Conservation (phyloP, 1,139 yeast species). For the Magnusiomyces paraingens region DNA sequence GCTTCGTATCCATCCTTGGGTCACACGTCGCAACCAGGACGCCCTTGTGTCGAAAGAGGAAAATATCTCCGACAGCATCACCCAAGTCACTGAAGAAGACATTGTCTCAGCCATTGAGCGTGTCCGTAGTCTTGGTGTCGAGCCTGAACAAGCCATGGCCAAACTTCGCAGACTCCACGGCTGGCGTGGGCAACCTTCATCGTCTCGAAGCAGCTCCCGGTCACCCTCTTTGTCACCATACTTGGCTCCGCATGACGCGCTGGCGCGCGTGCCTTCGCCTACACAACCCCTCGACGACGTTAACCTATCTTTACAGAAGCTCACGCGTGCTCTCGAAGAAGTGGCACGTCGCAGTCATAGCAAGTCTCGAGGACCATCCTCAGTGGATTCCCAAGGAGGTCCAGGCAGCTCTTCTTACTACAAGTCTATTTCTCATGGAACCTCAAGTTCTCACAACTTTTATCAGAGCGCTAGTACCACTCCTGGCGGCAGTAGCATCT, state of each 20-base stretch:
- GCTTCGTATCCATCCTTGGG: constrained; percentile 58
- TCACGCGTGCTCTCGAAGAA: constrained; percentile 31
- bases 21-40: constrained; percentile 37
- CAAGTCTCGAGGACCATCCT: not conserved
- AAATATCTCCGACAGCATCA: constrained; percentile 31
- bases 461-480: too few species aligned
- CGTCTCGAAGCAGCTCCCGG: not conserved
- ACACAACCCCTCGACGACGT: constrained; percentile 17
- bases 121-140: constrained; percentile 24
- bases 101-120: constrained; percentile 34
- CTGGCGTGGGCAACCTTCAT: constrained; percentile 22
- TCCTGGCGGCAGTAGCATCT: not conserved
- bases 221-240: constrained; percentile 8
- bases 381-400: not conserved
- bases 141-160: constrained; percentile 26
- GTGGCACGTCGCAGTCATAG: constrained; percentile 17
- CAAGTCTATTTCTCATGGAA: too few species aligned
- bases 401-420: not conserved
- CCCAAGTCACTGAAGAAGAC: constrained; percentile 37
- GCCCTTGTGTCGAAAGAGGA: constrained; percentile 33
- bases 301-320: constrained; percentile 22
- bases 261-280: not conserved
- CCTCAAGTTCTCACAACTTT: too few species aligned
- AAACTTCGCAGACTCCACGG: constrained; percentile 28
- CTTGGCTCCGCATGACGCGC: constrained; percentile 6